Conservation (phyloP, 2,329 filamentous ascomycete species). For the Fusarium nematophilum region DNA sequence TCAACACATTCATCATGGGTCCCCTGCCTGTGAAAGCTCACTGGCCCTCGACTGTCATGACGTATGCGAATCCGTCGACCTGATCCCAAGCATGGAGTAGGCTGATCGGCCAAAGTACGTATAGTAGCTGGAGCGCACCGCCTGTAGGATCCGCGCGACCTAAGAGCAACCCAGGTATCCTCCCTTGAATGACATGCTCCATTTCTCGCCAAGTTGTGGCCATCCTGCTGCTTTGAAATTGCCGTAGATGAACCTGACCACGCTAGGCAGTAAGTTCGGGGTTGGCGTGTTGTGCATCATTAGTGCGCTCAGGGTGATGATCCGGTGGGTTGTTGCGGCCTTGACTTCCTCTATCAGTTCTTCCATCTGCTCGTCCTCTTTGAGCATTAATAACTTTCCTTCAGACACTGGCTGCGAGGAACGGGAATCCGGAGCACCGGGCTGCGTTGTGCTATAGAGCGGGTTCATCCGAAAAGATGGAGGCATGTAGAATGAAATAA, state of each 20-base stretch:
- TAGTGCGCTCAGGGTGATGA: slow-evolving; percentile 12
- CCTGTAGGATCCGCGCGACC: slow-evolving; percentile 11
- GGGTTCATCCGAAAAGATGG: too few relatives aligned
- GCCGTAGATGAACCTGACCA: slow-evolving; percentile 18
- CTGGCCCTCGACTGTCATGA: too few relatives aligned
- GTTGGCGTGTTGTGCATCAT: slow-evolving; percentile 13
- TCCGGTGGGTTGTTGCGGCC: slow-evolving; percentile 15
- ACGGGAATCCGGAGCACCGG: slow-evolving; percentile 2
- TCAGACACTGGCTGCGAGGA: neutral
- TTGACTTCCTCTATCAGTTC: slow-evolving; percentile 14
- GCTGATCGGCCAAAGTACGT: slow-evolving; percentile 7
- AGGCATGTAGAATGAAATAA: too few relatives aligned
- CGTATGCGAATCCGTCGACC: too few relatives aligned
- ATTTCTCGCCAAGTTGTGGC: slow-evolving; percentile 2
- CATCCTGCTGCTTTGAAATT: slow-evolving; percentile 5
- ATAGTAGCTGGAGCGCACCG: slow-evolving; percentile 11
- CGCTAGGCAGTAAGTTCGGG: neutral
- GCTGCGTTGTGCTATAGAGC: neutral
- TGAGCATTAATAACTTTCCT: neutral
- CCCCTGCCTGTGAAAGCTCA: too few relatives aligned
- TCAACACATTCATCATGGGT: too few relatives aligned
- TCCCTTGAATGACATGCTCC: slow-evolving; percentile 5
- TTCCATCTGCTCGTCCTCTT: slow-evolving; percentile 11
- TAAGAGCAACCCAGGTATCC: slow-evolving; percentile 24
- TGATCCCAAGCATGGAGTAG: neutral